Conservation (phyloP, 2,329 filamentous ascomycete species). For the Corinectria fuckeliana region DNA sequence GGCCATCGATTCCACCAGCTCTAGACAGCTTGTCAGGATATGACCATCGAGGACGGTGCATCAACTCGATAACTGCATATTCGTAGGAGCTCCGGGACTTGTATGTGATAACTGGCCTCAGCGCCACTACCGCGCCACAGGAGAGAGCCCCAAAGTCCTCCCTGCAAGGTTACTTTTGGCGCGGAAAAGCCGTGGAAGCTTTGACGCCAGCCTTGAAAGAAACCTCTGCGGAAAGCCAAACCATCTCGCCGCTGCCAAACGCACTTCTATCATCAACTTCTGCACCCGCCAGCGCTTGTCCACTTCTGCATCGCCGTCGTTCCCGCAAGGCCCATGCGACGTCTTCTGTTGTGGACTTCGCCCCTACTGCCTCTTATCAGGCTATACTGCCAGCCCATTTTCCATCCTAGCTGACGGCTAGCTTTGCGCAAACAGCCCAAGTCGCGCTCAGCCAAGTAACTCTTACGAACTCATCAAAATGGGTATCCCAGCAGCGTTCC, state of each 20-base stretch:
- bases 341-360: neutral
- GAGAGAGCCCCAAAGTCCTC: neutral
- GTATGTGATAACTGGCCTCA: too few species aligned
- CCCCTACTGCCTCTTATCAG: neutral
- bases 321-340: conserved; percentile 13
- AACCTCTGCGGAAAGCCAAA: neutral
- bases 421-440: conserved; percentile 15
- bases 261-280: neutral
- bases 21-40: conserved; percentile 37
- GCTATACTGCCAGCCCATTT: conserved; percentile 6
- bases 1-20: conserved; percentile 10
- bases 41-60: neutral
- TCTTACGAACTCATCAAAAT: conserved; percentile 55
- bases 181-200: neutral
- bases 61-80: conserved; percentile 33
- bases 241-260: neutral
- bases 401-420: neutral
- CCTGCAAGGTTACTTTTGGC: conserved; percentile 1
- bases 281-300: neutral
- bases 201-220: conserved; percentile 1
- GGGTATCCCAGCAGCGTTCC: conserved; percentile 94
- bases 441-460: conserved; percentile 4
- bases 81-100: neutral
- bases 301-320: neutral
- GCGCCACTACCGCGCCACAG: conserved; percentile 4